Conservation (phyloP, 495 filamentous ascomycete species). For the Clavariopsis aquatica region DNA sequence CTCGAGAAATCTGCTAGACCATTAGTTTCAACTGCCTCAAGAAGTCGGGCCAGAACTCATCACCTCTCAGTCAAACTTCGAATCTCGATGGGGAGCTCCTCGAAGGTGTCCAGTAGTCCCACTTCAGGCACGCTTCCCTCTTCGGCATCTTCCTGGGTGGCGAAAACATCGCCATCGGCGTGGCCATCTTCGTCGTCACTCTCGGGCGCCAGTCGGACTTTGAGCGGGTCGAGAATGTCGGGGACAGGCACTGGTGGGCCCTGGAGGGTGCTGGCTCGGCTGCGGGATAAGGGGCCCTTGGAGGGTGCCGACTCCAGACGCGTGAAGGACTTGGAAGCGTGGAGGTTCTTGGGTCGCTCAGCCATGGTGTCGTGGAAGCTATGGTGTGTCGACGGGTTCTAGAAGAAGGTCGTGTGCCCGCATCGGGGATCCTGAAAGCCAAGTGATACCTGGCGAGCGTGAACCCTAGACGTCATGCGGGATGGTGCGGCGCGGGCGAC, state of each 20-base stretch:
- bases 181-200: constrained; percentile 32
- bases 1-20: constrained; percentile 73
- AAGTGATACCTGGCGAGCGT: constrained; percentile 13
- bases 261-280: constrained; percentile 65
- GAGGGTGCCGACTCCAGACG: constrained; percentile 51
- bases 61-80: constrained; percentile 86
- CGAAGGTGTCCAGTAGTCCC: constrained; percentile 61
- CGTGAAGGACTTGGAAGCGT: constrained; percentile 56
- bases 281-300: constrained; percentile 49
- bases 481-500: constrained; percentile 14
- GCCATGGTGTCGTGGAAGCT: constrained; percentile 22
- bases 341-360: constrained; percentile 45
- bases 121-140: constrained; percentile 56
- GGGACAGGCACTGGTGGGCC: constrained; percentile 49
- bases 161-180: constrained; percentile 47
- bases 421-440: constrained; percentile 4
- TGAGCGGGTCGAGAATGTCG: constrained; percentile 46
- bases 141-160: constrained; percentile 47
- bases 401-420: constrained; percentile 10
- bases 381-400: constrained; percentile 5
- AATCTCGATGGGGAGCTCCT: constrained; percentile 91
- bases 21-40: neutral
- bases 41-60: neutral
- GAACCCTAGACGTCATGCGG: constrained; percentile 33
- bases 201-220: constrained; percentile 29